These are phyloP conservation scores for Onygenales sp. DNA, from an alignment of 2,329 filamentous ascomycete genomes.

Conservation along the genomic window DNA sequence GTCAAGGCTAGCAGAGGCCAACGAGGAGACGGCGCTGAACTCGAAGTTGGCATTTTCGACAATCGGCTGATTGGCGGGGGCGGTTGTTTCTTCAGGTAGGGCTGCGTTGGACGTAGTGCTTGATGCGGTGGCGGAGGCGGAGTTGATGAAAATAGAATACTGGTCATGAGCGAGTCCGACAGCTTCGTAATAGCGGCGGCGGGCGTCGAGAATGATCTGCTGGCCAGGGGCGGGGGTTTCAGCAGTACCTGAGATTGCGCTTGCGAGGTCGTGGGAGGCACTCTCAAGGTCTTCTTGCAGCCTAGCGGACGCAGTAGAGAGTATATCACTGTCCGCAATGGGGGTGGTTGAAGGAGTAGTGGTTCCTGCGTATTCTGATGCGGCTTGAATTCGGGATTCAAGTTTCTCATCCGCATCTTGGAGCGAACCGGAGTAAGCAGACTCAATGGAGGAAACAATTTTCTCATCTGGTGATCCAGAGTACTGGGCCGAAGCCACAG, in stretches of 20 bases:
- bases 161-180: conserved; percentile 68
- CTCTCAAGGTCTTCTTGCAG: conserved; percentile 60
- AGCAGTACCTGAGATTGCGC: conserved; percentile 55
- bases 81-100: conserved; percentile 17
- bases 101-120: conserved; percentile 25
- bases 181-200: conserved; percentile 67
- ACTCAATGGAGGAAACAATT: not conserved
- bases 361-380: not conserved
- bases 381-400: not conserved
- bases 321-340: conserved; percentile 41
- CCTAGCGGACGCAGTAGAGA: conserved; percentile 59
- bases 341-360: not conserved
- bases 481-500: not conserved
- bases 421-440: not conserved
- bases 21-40: conserved; percentile 26
- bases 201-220: conserved; percentile 48
- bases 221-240: conserved; percentile 43
- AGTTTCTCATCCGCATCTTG: not conserved
- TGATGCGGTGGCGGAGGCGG: conserved; percentile 51
- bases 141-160: conserved; percentile 64
- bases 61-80: conserved; percentile 17
- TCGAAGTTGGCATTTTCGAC: conserved; percentile 26
- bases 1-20: conserved; percentile 33
- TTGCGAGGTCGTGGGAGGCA: conserved; percentile 63
- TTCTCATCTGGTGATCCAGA: not conserved